These are phyloP conservation scores for Puccinia horiana DNA, from an alignment of 1,284 basidiomycete species.

Conservation along the genomic window DNA sequence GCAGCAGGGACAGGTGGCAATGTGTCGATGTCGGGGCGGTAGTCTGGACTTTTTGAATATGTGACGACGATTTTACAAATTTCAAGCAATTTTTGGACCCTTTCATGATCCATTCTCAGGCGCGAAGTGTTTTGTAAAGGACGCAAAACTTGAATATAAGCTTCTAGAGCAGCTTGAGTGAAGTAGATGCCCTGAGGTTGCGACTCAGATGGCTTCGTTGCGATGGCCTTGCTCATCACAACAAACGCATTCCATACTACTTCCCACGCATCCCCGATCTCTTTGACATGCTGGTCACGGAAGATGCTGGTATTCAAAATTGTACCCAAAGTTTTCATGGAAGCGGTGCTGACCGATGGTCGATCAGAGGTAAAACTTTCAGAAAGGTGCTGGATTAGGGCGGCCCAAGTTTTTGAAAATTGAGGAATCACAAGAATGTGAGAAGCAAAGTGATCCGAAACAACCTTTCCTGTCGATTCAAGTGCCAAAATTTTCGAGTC, in stretches of 20 bases:
- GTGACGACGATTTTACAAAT: slow-evolving; percentile 79
- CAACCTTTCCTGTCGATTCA: slow-evolving; percentile 78
- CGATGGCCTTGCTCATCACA: slow-evolving; percentile 50
- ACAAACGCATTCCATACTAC: slow-evolving; percentile 43
- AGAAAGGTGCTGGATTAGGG: slow-evolving; percentile 70
- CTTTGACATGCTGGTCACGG: slow-evolving; percentile 54
- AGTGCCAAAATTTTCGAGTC: slow-evolving; percentile 84
- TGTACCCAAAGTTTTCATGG: slow-evolving; percentile 76
- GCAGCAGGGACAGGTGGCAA: slow-evolving; percentile 76
- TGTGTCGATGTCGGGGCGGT: slow-evolving; percentile 78
- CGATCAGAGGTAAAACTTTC: slow-evolving; percentile 71
- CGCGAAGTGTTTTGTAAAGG: slow-evolving; percentile 54
- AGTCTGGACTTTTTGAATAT: slow-evolving; percentile 79
- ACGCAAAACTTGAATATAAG: slow-evolving; percentile 71
- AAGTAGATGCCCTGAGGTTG: slow-evolving; percentile 59
- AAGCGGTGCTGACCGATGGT: slow-evolving; percentile 72
- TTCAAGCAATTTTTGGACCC: slow-evolving; percentile 69
- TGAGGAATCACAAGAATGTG: slow-evolving; percentile 73
- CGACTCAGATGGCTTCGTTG: slow-evolving; percentile 57
- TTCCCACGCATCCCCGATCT: slow-evolving; percentile 24
- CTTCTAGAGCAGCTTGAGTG: slow-evolving; percentile 83
- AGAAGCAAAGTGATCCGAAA: slow-evolving; percentile 73
- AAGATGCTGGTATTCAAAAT: slow-evolving; percentile 62
- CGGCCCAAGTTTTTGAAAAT: slow-evolving; percentile 71
- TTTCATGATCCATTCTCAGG: slow-evolving; percentile 68